These are phyloP conservation scores for Beauveria sp. DNA, from an alignment of 2,329 filamentous ascomycete genomes.

Conservation along the genomic window DNA sequence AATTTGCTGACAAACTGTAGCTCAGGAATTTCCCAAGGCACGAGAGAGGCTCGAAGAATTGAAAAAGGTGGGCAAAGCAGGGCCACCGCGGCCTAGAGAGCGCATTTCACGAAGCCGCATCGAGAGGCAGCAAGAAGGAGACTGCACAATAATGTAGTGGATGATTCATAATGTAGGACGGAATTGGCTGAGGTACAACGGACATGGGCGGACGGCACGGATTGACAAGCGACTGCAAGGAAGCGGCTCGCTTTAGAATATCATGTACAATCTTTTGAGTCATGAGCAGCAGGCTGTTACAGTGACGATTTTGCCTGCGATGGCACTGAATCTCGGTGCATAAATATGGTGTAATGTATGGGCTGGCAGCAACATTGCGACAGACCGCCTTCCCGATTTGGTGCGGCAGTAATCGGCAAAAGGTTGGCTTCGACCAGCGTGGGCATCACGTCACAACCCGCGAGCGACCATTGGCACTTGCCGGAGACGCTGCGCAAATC, in stretches of 20 bases:
- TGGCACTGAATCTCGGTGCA: no score
- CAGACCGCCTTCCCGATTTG: conserved; percentile 8
- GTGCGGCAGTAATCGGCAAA: background rate
- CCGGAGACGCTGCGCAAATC: background rate
- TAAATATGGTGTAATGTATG: background rate
- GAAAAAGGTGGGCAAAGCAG: conserved; percentile 67
- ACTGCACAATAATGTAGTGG: conserved; percentile 74
- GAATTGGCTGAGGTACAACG: background rate
- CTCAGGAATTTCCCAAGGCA: conserved; percentile 90
- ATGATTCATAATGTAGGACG: background rate
- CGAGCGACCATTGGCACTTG: background rate
- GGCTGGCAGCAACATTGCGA: background rate
- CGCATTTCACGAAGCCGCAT: conserved; percentile 75
- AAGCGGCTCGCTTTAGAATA: background rate
- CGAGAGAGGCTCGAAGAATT: conserved; percentile 88
- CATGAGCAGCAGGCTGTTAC: background rate
- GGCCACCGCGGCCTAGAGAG: conserved; percentile 61
- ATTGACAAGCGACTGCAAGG: background rate
- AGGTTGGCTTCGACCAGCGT: background rate
- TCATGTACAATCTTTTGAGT: conserved; percentile 3
- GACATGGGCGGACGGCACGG: background rate
- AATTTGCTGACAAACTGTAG: conserved; percentile 36
- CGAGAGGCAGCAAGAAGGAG: conserved; percentile 78
- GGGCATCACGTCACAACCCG: conserved; percentile 2
- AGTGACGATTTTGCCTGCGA: no score